Percentiles rank a stretch among this genome's conserved stretches.
Conservation (phyloP, 2,329 filamentous ascomycete genomes). For the Cucurbitaria berberidis region DNA sequence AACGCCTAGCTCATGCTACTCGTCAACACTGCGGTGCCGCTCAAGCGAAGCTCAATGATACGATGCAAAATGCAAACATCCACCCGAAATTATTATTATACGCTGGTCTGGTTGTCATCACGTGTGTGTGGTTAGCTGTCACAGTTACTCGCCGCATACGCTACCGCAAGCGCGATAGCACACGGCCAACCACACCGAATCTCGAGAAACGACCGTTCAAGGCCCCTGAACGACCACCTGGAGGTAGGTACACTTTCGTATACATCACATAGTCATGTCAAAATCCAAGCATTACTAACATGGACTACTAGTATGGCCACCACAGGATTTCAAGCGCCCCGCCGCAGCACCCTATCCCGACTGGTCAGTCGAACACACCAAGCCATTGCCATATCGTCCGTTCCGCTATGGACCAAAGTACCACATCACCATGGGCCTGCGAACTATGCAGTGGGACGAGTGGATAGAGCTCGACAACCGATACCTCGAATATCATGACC, state of each 20-base stretch:
- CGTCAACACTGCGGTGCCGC: constrained; percentile 19
- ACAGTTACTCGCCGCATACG: constrained; percentile 37
- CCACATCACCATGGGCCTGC: constrained; percentile 77
- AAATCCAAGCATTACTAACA: not conserved
- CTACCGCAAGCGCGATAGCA: constrained; percentile 14
- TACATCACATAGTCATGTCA: not conserved
- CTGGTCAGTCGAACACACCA: constrained; percentile 72
- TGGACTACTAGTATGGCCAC: constrained; percentile 58
- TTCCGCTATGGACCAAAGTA: constrained; percentile 81
- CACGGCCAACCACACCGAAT: constrained; percentile 48
- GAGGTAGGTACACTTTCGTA: constrained; percentile 49
- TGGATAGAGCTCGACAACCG: constrained; percentile 89
- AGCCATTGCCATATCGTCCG: constrained; percentile 77
- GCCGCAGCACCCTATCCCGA: constrained; percentile 66
- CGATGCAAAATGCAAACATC: constrained; percentile 7
- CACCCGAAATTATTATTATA: constrained; percentile 36
- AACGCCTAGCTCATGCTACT: constrained; percentile 25
- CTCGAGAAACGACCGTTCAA: constrained; percentile 54
- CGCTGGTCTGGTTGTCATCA: constrained; percentile 37
- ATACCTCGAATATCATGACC: constrained; percentile 72
- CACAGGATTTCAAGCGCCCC: constrained; percentile 65
- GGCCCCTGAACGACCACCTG: constrained; percentile 50
- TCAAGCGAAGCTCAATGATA: constrained; percentile 7
- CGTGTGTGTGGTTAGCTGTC: constrained; percentile 40
- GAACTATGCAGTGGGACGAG: constrained; percentile 71